phyloP scores from a whole-genome alignment of 78 protist species.

The Dictyostelium purpureum region DNA sequence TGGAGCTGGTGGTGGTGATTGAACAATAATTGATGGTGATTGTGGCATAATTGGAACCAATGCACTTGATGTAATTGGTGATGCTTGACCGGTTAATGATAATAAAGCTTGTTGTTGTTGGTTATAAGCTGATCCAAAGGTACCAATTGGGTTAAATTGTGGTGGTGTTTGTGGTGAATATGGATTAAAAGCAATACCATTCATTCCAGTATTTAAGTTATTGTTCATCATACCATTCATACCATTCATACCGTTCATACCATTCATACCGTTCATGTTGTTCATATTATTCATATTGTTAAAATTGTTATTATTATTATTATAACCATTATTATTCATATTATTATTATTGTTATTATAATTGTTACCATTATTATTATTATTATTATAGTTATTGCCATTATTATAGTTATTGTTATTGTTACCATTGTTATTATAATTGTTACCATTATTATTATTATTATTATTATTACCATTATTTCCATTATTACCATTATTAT shows the following conservation, averaged over 20 bases:
- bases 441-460: not conserved
- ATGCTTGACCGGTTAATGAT: not conserved
- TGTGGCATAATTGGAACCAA: slow-evolving; percentile 56
- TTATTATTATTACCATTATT: not conserved
- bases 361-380: not conserved
- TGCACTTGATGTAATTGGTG: slow-evolving; percentile 21
- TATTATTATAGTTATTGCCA: not conserved
- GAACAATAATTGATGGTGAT: slow-evolving; percentile 3
- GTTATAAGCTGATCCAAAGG: slow-evolving; percentile 46
- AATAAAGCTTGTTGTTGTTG: not conserved
- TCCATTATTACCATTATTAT: not conserved
- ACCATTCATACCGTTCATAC: not conserved
- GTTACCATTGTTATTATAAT: not conserved
- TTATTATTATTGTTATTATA: not conserved
- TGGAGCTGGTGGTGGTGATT: slow-evolving; percentile 25
- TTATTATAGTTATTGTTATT: not conserved
- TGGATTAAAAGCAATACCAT: not conserved
- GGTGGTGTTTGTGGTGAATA: not conserved
- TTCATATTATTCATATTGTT: not conserved
- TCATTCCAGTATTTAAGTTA: not conserved
- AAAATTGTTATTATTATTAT: slow-evolving; percentile 6
- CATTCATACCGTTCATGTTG: slow-evolving; percentile 2
- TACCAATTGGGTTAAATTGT: not conserved
- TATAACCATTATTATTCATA: not conserved
- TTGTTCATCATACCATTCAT: not conserved